A percentile compares a stretch with the other conserved stretches of the same genome.
phyloP scores from a whole-genome alignment of 2,329 filamentous ascomycete species.

The Phialocephala sp. region DNA sequence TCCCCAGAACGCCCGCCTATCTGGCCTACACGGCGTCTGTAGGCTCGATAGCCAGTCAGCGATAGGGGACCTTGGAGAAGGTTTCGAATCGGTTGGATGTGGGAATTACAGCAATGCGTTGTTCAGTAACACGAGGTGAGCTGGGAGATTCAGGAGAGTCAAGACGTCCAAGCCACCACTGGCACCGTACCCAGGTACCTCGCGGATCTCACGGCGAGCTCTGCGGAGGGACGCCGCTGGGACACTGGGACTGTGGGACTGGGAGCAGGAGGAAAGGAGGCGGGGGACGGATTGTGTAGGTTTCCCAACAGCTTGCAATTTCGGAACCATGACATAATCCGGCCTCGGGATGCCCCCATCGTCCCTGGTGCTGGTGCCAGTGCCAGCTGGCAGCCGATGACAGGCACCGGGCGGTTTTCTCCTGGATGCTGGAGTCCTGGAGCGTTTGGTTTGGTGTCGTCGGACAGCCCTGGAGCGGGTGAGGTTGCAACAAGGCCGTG shows the following conservation, averaged over 20 bases:
- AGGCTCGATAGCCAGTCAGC: neutral
- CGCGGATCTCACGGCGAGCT: neutral
- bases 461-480: neutral
- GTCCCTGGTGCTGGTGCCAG: neutral
- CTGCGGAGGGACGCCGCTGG: neutral
- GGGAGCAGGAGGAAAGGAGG: slow-evolving; percentile 7
- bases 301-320: slow-evolving; percentile 1
- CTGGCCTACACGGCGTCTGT: neutral
- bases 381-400: neutral
- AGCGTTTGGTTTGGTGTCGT: neutral
- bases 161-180: slow-evolving; percentile 14
- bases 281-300: neutral
- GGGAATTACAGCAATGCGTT: slow-evolving; percentile 27
- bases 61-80: slow-evolving; percentile 6
- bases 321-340: slow-evolving; percentile 2
- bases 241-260: too few relatives aligned
- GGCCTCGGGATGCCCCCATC: neutral
- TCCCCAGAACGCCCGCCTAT: neutral
- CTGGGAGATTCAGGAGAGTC: slow-evolving; percentile 14
- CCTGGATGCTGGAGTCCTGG: neutral
- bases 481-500: neutral
- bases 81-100: slow-evolving; percentile 23
- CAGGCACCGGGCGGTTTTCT: too few relatives aligned
- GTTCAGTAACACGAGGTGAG: slow-evolving; percentile 13
- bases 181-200: neutral